Percentiles rank a stretch among this genome's conserved stretches.
Conservation (phyloP, 2,329 filamentous ascomycete genomes). For the Curvularia sp. region DNA sequence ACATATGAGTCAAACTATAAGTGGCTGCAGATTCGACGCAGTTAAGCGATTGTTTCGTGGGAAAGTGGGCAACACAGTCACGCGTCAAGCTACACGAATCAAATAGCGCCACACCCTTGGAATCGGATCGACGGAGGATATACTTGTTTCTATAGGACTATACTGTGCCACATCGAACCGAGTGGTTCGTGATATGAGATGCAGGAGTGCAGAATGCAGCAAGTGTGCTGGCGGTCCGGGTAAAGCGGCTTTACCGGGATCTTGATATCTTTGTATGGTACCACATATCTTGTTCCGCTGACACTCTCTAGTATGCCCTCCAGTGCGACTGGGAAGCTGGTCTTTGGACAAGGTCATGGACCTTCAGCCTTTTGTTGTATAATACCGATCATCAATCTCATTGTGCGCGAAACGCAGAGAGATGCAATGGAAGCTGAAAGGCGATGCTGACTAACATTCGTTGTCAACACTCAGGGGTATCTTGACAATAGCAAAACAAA, state of each 20-base stretch:
- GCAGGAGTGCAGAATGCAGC: background rate
- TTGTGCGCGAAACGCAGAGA: background rate
- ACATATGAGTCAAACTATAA: slow-evolving; percentile 1
- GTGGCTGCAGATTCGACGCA: slow-evolving; percentile 1
- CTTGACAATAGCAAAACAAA: slow-evolving; percentile 1
- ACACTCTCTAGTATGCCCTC: background rate
- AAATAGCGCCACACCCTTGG: slow-evolving; percentile 3
- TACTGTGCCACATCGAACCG: background rate
- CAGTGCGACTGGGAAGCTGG: background rate
- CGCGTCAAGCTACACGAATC: background rate
- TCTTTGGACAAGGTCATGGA: background rate
- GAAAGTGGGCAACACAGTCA: background rate
- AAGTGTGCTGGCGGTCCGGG: background rate
- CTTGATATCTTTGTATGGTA: background rate
- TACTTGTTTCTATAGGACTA: slow-evolving; percentile 5
- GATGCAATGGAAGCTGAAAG: background rate
- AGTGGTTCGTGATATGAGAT: background rate
- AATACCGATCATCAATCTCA: background rate
- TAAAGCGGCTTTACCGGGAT: background rate
- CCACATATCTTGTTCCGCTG: background rate
- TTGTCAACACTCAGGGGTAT: background rate
- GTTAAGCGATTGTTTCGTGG: background rate
- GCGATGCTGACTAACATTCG: background rate
- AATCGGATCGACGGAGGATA: background rate
- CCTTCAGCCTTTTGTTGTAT: background rate